Base-by-base conservation (phyloP, 108 stramenopile species). In the Nitzschia sp. region DNA sequence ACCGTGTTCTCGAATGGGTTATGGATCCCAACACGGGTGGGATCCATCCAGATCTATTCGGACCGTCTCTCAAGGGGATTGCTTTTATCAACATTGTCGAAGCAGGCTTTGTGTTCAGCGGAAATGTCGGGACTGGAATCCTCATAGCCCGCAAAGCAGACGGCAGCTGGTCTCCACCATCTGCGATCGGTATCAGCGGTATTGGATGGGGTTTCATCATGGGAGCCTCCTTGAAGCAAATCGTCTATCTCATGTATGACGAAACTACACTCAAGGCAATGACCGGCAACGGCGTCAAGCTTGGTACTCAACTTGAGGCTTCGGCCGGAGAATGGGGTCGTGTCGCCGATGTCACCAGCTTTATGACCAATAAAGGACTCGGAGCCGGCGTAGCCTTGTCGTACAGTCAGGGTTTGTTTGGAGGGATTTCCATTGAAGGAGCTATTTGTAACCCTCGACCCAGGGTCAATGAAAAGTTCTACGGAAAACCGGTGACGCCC, bases 51-150 rank as follows among this genome's bases (percentile, higher is more conserved):
- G 59, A 34, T 11, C 26, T 71, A 22, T 71, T 71, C 45, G 58
- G 48, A 22, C 55, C 55, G n/a, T 55, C 36, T 34, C 46, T 71
- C 23, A 36, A 46, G 29, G 69, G 69, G 8, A 62, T 71, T 62
- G 58, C 38, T 1, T 71, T 71, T 45, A 57, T 90, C 52, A 85
- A 86, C 26, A 84, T 89, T n/a, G 74, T 83, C 23, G 89, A 93
- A 62, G 88, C 73, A 2, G 92, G 89, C 0, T 87, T 90, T 32
- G 75, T 90, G 35, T 76, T 88, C 46, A 79, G 85, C 4, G 88
- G 88, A 22, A 73, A 82, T 19, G 70, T 88, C 28, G 92, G 88
- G 2, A 84, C 84, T 15, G 92, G 92, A 1, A 70, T 90, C 34
- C 78, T 93, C 33, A 41, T 93, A 27, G 76, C 86, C 8, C 80